Base-by-base conservation (phyloP, 2,329 filamentous ascomycete species). In the Penicillium palitans region DNA sequence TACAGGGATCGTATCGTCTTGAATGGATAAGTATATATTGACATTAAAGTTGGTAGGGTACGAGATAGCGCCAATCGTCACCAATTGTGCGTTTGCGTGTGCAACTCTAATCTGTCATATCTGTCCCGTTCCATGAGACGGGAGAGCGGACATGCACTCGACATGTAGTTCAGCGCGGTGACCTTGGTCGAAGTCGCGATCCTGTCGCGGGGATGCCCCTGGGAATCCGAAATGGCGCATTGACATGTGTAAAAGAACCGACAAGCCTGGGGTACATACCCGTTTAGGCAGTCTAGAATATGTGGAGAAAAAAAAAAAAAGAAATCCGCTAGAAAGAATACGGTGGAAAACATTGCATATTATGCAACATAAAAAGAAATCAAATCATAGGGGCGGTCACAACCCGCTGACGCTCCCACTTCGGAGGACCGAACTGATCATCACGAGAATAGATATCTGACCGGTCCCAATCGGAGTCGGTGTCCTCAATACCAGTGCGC, bases 111-210 rank as follows among this genome's bases (percentile, higher is more conserved):
- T 17, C 8, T 41, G n/a, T 17, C 17, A 13, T 51, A n/a, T 44
- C 7, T 29, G 9, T 41, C 24, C 27, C 25, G 25, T 31, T 29
- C 40, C 40, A 37, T 25, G 41, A 45, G 21, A 44, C 12, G 13
- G 31, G 15, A 52, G 31, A 29, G 37, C 9, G 7, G n/a, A 48
- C n/a, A 49, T 41, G 27, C 13, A 2, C n/a, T 76, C 49, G 57
- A 78, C 10, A 66, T 77, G n/a, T 74, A 69, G 6, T 68, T 76
- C 35, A 68, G 66, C 1, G 66, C 66, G 35, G 42, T 45, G 37
- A 31, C 21, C 35, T 50, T 15, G 6, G 25, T 33, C 49, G 8
- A 31, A 42, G 61, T 50, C 54, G 57, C 59, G 61, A 63, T 56
- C 59, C 61, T 46, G 61, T 50, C 57, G 61, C 59, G 39, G 31